phyloP scores from a whole-genome alignment of 768 basidiomycete species.

The Cystobasidium tubakii region DNA sequence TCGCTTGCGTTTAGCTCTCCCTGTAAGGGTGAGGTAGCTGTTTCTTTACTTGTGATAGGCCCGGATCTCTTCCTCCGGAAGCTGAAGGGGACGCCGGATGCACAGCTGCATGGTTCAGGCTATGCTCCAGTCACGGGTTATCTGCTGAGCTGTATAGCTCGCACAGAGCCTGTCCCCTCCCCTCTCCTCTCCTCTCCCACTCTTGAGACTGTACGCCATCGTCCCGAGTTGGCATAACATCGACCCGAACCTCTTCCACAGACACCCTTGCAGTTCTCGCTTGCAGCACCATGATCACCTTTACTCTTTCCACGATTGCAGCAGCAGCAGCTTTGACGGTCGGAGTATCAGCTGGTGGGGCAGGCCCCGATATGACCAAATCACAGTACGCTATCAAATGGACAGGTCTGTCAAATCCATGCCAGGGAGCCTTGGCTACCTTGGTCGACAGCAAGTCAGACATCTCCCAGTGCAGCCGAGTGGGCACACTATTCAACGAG shows the following conservation, averaged over 20 bases:
- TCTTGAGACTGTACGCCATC: no score
- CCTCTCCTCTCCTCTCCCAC: no score
- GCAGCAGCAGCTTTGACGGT: neutral
- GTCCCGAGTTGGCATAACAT: no score
- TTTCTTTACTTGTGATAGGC: no score
- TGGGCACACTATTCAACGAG: conserved; percentile 23
- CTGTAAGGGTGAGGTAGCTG: no score
- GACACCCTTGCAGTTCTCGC: no score
- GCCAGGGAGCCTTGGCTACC: neutral
- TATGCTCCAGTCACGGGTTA: neutral
- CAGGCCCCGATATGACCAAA: neutral
- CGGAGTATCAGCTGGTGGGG: neutral
- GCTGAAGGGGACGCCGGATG: neutral
- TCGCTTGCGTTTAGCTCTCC: no score
- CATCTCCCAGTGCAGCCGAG: conserved; percentile 21
- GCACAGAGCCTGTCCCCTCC: neutral
- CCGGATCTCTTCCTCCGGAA: neutral
- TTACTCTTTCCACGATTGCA: neutral
- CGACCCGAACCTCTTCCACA: no score
- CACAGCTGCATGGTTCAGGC: neutral
- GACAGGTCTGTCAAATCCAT: conserved; percentile 17
- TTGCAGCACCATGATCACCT: neutral
- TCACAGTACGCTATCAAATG: conserved; percentile 16
- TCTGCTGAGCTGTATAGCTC: neutral
- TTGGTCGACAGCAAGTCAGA: conserved; percentile 27